Evolutionary conservation across 2,329 filamentous ascomycete species (phyloP).

Genomic region (Coniochaeta hoffmannii): DNA sequence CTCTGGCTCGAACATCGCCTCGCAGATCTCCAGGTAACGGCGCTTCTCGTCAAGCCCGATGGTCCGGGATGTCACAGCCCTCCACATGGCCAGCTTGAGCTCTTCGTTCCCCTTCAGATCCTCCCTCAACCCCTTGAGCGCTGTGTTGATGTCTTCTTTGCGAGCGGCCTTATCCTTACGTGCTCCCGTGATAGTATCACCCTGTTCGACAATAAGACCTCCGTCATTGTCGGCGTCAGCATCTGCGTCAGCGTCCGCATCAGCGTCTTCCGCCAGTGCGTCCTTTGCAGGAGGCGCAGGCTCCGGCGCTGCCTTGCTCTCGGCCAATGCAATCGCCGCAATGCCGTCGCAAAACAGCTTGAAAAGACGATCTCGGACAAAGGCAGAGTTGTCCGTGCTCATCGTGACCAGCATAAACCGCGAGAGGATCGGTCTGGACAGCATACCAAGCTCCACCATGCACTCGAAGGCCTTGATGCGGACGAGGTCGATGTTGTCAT

Average conservation of each 20-base stretch:
- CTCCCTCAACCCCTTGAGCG: conserved; percentile 38
- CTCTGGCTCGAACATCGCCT: conserved; percentile 40
- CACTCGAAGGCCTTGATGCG: conserved; percentile 60
- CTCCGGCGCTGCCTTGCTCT: conserved; percentile 16
- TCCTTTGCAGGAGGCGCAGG: conserved; percentile 9
- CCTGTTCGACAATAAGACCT: conserved; percentile 39
- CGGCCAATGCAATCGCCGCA: conserved; percentile 55
- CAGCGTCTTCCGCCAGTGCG: conserved; percentile 12
- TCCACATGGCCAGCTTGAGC: conserved; percentile 40
- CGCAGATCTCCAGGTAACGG: conserved; percentile 43
- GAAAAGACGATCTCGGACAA: conserved; percentile 52
- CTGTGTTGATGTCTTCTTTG: conserved; percentile 37
- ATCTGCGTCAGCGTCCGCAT: too few species aligned
- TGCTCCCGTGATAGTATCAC: conserved; percentile 26
- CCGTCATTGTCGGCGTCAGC: too few species aligned
- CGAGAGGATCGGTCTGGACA: conserved; percentile 48
- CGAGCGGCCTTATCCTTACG: conserved; percentile 39
- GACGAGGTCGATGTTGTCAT: conserved; percentile 55
- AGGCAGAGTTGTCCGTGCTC: conserved; percentile 57
- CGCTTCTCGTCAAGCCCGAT: conserved; percentile 40
- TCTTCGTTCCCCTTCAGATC: conserved; percentile 36
- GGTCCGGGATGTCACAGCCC: conserved; percentile 37
- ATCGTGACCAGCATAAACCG: conserved; percentile 49
- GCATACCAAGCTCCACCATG: conserved; percentile 54
- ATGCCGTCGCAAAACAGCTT: conserved; percentile 52